Base-by-base conservation (phyloP, 768 basidiomycete genomes). In the Boletus reticuloceps region DNA sequence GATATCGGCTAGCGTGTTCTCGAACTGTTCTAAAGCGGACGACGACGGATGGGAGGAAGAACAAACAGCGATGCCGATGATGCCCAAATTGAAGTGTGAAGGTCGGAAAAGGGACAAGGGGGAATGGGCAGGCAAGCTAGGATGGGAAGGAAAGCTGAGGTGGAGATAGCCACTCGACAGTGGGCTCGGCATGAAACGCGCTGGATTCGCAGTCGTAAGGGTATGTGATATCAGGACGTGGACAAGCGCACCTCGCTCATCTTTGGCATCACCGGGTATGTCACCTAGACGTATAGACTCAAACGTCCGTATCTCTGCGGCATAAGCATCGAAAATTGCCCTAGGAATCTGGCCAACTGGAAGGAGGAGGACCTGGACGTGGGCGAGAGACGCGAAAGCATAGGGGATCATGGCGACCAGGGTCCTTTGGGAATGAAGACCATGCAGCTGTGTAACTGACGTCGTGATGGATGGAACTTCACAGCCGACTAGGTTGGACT, bases 11-110 rank as follows among this genome's bases (percentile, higher is more conserved):
- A 95, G 60, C 0, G 80, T 68, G 6, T 79, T 78, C 60, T 87
- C 82, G 65, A 94, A 92, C 59, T 91, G 82, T 29, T 80, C 74
- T 57, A 81, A 76, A 62, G 85, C 77, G 16, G 81, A 73, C 6
- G 79, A 69, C 25, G 84, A 66, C 5, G 83, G 72, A 53, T 84
- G 79, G 29, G 75, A 74, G 56, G 80, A 77, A 12, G 83, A 80
- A 62, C 82, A 88, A 31, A 85, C 81, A 25, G 93, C 85, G 32
- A 99, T 79, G 11, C 95, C 97, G 63, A 99, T 85, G 50, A 96
- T 85, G 20, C 89, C 93, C 17, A 98, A 74, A 3, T 94, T 86
- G 56, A 94, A 93, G 58, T 88, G 84, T 2, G 89, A 94, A 47
- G 83, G 83, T 40, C 85, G 83, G 59, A 98, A 76, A 43, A 95